These are phyloP conservation scores for Anthostomella pinea DNA, from an alignment of 2,329 filamentous ascomycete genomes.

Conservation along the genomic window DNA sequence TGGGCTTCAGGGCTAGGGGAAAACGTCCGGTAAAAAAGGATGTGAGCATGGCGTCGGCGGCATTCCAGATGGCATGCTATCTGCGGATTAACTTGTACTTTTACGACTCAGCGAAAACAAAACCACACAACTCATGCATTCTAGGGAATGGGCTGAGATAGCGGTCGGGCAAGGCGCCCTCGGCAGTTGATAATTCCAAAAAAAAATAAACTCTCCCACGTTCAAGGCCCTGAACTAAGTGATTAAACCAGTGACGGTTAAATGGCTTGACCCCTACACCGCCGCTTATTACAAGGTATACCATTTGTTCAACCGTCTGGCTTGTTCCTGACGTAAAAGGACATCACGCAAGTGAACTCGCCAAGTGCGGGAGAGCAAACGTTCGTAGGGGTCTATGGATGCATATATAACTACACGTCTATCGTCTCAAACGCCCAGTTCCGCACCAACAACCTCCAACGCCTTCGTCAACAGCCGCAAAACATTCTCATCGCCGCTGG, in stretches of 20 bases:
- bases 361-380: no score
- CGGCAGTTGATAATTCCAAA: no score
- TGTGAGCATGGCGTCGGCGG: slow-evolving; percentile 17
- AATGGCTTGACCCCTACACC: background rate
- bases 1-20: background rate
- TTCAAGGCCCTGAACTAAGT: no score
- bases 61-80: slow-evolving; percentile 1
- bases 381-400: no score
- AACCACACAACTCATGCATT: slow-evolving; percentile 8
- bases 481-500: slow-evolving; percentile 59
- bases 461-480: slow-evolving; percentile 56
- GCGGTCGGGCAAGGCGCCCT: no score
- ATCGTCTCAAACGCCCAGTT: slow-evolving; percentile 42
- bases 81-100: slow-evolving; percentile 9
- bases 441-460: slow-evolving; percentile 59
- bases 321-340: no score
- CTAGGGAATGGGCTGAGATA: background rate
- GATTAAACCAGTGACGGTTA: background rate
- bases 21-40: background rate
- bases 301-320: no score
- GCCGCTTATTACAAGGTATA: no score
- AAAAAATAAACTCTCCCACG: no score
- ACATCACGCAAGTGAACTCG: no score
- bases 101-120: no score
- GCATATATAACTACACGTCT: slow-evolving; percentile 8